phyloP scores from a whole-genome alignment of 1,284 basidiomycete species.

The Mycena sp. region DNA sequence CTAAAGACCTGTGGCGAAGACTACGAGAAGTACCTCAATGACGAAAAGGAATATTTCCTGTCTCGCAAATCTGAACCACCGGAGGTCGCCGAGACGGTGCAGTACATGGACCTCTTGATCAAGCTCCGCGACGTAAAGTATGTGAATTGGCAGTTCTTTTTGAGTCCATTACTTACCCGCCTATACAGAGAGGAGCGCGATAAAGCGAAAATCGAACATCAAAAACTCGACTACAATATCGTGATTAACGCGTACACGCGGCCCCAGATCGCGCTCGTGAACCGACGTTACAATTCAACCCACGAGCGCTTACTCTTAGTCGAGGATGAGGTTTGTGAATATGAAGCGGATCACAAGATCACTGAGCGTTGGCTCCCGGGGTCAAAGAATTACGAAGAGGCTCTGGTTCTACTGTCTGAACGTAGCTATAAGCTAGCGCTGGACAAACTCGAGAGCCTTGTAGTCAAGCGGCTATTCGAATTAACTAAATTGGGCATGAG shows the following conservation, averaged over 20 bases:
- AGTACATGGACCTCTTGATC: constrained; percentile 32
- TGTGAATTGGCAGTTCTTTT: no score
- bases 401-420: constrained; percentile 1
- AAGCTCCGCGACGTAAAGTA: constrained; percentile 17
- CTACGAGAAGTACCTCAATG: no score
- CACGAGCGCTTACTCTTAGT: no score
- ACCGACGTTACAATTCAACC: not conserved
- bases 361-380: constrained; percentile 15
- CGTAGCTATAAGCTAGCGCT: constrained; percentile 31
- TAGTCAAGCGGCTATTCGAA: constrained; percentile 36
- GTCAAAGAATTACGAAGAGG: constrained; percentile 17
- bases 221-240: no score
- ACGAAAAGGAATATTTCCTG: constrained; percentile 33
- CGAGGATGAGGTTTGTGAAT: constrained; percentile 7
- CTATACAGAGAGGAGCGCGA: not conserved
- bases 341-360: constrained; percentile 18
- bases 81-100: constrained; percentile 21
- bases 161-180: not conserved
- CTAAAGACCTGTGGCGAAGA: no score
- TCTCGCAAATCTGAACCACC: constrained; percentile 21
- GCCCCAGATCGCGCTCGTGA: not conserved
- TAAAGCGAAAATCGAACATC: not conserved
- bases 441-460: constrained; percentile 33
- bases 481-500: constrained; percentile 33
- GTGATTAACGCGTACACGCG: not conserved